Conservation (phyloP, 768 basidiomycete genomes). For the Leccinum subtestaceum region DNA sequence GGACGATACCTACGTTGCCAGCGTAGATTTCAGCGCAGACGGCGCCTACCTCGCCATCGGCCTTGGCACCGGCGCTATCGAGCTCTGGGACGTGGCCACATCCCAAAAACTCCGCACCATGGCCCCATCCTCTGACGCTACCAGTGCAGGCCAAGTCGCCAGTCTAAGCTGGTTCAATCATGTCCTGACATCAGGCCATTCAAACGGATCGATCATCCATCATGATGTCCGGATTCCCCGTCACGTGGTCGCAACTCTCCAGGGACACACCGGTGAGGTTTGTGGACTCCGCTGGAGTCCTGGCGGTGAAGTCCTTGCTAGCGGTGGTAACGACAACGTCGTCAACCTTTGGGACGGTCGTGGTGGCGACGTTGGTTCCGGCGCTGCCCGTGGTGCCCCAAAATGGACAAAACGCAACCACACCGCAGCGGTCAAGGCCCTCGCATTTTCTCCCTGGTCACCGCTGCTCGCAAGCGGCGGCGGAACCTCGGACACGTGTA, state of each 20-base stretch:
- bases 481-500: constrained; percentile 89
- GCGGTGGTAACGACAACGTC: constrained; percentile 96
- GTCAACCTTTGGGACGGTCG: constrained; percentile 97
- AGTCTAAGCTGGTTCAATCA: constrained; percentile 86
- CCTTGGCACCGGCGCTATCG: constrained; percentile 77
- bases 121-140: constrained; percentile 41
- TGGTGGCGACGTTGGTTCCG: constrained; percentile 49
- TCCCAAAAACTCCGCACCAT: constrained; percentile 86
- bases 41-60: constrained; percentile 83
- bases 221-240: constrained; percentile 87
- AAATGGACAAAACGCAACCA: constrained; percentile 94
- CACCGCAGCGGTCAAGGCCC: constrained; percentile 83
- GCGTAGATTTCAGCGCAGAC: constrained; percentile 77
- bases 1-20: constrained; percentile 71
- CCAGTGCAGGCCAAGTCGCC: constrained; percentile 62
- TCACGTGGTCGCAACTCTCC: constrained; percentile 87
- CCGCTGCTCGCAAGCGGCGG: constrained; percentile 90
- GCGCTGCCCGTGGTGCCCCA: constrained; percentile 53
- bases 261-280: constrained; percentile 90
- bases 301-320: constrained; percentile 88
- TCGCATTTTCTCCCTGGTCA: constrained; percentile 98
- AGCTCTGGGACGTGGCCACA: constrained; percentile 90
- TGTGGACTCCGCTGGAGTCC: constrained; percentile 88
- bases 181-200: constrained; percentile 83
- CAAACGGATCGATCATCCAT: constrained; percentile 94